Percentiles rank a stretch among this genome's conserved stretches.
Conservation (phyloP, 2,329 filamentous ascomycete genomes). For the Diaporthe eres region DNA sequence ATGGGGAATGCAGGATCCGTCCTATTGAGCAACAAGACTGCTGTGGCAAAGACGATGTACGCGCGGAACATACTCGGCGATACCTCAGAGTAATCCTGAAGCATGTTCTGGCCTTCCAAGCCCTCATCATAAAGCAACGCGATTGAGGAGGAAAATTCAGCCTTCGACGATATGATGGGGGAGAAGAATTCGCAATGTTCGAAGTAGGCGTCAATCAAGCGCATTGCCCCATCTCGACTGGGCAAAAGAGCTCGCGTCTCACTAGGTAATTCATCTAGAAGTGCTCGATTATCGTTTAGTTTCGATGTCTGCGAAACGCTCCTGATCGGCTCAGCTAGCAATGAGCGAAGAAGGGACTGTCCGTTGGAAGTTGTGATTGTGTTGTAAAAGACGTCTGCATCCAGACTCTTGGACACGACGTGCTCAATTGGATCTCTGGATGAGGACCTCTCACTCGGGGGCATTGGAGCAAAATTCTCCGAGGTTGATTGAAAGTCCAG, state of each 20-base stretch:
- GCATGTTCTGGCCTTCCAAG: background rate
- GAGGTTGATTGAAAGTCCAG: slow-evolving; percentile 1
- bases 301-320: background rate
- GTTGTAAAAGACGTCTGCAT: slow-evolving; percentile 11
- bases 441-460: background rate
- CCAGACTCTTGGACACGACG: background rate
- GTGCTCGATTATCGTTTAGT: background rate
- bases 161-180: background rate
- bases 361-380: slow-evolving; percentile 9
- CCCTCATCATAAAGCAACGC: background rate
- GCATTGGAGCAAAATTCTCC: too few relatives aligned
- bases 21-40: slow-evolving; percentile 1
- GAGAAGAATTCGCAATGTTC: background rate
- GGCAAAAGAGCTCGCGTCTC: background rate
- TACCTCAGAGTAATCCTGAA: background rate
- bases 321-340: slow-evolving; percentile 4
- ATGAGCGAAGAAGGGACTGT: slow-evolving; percentile 3
- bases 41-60: background rate
- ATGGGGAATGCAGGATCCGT: background rate
- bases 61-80: background rate
- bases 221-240: background rate
- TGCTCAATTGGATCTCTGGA: slow-evolving; percentile 11
- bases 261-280: background rate
- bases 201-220: background rate
- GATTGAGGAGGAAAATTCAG: background rate